Evolutionary conservation across 352 stramenopile species (phyloP).

Genomic region (Globisporangium cederbergense): DNA sequence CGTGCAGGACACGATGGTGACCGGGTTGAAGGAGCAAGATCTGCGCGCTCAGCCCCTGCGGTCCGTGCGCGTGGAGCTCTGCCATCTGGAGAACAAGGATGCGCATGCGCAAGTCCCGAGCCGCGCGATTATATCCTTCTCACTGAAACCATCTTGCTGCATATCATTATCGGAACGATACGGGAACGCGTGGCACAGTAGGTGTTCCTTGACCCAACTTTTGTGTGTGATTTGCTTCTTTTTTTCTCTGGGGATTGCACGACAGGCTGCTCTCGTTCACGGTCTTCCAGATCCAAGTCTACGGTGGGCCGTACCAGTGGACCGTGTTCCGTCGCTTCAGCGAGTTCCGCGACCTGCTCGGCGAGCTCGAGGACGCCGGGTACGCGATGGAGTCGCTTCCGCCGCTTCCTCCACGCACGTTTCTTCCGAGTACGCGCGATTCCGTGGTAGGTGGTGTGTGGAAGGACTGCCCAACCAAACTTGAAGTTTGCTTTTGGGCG

Average conservation of each 20-base stretch:
- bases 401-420: constrained; percentile 59
- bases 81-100: constrained; percentile 86
- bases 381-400: constrained; percentile 55
- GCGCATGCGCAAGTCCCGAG: constrained; percentile 73
- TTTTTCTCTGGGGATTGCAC: constrained; percentile 17
- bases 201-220: constrained; percentile 16
- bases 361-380: constrained; percentile 40
- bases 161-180: constrained; percentile 7
- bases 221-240: constrained; percentile 6
- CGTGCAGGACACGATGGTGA: constrained; percentile 75
- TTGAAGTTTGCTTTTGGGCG: constrained; percentile 8
- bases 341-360: constrained; percentile 68
- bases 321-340: constrained; percentile 83
- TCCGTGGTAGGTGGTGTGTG: constrained; percentile 33
- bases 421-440: constrained; percentile 68
- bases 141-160: constrained; percentile 5
- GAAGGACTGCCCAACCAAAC: neutral
- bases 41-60: constrained; percentile 70
- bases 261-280: constrained; percentile 79
- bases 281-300: constrained; percentile 82
- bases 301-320: constrained; percentile 84
- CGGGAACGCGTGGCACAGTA: neutral
- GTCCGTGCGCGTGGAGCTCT: constrained; percentile 79
- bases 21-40: constrained; percentile 65
- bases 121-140: constrained; percentile 46